A percentile compares a stretch with the other conserved stretches of the same genome.
phyloP scores from a whole-genome alignment of 2,329 filamentous ascomycete genomes.

The Coleophoma eucalyptorum region DNA sequence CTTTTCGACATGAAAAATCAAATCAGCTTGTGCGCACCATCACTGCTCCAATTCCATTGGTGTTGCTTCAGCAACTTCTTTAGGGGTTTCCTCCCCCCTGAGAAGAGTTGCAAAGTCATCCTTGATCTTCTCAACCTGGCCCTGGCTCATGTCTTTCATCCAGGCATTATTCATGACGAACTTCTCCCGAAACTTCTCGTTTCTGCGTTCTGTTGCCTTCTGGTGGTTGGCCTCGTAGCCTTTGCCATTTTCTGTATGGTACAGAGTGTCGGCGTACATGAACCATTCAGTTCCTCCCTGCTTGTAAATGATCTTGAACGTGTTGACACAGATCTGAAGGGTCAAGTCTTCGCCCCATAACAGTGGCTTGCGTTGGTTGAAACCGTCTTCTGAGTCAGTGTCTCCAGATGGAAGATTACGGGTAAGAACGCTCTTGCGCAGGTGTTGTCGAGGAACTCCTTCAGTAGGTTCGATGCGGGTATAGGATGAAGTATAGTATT shows the following conservation, averaged over 20 bases:
- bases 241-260: conserved; percentile 31
- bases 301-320: conserved; percentile 75
- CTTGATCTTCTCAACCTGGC: conserved; percentile 42
- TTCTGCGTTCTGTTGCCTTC: conserved; percentile 20
- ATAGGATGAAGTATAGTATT: conserved; percentile 92
- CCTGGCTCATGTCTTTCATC: conserved; percentile 44
- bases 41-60: conserved; percentile 6
- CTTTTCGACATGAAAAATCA: not conserved
- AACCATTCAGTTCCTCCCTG: conserved; percentile 68
- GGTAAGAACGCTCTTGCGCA: conserved; percentile 66
- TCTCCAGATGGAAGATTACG: conserved; percentile 65
- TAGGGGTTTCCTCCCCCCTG: conserved; percentile 23
- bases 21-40: not conserved
- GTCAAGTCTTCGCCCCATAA: conserved; percentile 64
- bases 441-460: conserved; percentile 61
- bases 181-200: conserved; percentile 44
- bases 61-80: conserved; percentile 3
- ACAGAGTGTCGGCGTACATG: conserved; percentile 45
- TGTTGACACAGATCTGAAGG: conserved; percentile 72
- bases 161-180: conserved; percentile 48
- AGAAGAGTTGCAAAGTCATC: conserved; percentile 43
- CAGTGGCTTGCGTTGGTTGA: conserved; percentile 52
- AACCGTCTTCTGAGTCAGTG: conserved; percentile 59
- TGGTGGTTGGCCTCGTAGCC: conserved; percentile 31
- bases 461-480: conserved; percentile 86